These are phyloP conservation scores for Wickerhamomyces bisporus DNA, from an alignment of 805 yeast species.

Conservation along the genomic window DNA sequence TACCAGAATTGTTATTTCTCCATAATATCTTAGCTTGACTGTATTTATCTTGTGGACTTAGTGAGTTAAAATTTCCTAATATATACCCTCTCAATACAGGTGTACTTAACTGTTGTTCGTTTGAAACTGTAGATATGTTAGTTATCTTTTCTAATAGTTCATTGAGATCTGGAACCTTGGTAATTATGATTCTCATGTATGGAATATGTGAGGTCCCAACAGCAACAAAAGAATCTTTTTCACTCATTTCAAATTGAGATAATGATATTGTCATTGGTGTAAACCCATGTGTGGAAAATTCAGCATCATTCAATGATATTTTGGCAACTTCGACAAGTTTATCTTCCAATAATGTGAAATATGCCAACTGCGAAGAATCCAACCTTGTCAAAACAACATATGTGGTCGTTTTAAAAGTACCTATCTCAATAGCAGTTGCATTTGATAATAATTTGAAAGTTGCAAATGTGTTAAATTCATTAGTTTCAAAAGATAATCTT, in stretches of 20 bases:
- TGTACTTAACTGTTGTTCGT: constrained; percentile 9
- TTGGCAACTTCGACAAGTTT: constrained; percentile 33
- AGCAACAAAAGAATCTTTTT: constrained; percentile 35
- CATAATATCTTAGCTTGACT: constrained; percentile 45
- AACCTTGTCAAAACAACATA: constrained; percentile 49
- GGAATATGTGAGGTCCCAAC: constrained; percentile 79
- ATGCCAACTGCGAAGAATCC: constrained; percentile 54
- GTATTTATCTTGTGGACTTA: constrained; percentile 66
- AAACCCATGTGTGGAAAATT: constrained; percentile 60
- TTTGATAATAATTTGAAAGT: constrained; percentile 38
- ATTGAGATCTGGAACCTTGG: constrained; percentile 34
- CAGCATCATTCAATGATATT: constrained; percentile 67
- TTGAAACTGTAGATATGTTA: too few species aligned
- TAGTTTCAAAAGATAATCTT: constrained; percentile 20
- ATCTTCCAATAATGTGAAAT: constrained; percentile 25
- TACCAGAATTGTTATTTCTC: constrained; percentile 40
- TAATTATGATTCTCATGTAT: constrained; percentile 60
- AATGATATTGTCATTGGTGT: constrained; percentile 44
- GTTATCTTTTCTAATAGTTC: not conserved
- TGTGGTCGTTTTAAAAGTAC: constrained; percentile 25
- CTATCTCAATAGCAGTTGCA: constrained; percentile 46
- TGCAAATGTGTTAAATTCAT: constrained; percentile 15
- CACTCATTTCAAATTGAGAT: constrained; percentile 11
- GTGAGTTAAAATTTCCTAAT: constrained; percentile 39
- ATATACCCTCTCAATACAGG: constrained; percentile 29